These are phyloP conservation scores for Teratosphaeria nubilosa DNA, from an alignment of 2,329 filamentous ascomycete genomes.

Conservation along the genomic window DNA sequence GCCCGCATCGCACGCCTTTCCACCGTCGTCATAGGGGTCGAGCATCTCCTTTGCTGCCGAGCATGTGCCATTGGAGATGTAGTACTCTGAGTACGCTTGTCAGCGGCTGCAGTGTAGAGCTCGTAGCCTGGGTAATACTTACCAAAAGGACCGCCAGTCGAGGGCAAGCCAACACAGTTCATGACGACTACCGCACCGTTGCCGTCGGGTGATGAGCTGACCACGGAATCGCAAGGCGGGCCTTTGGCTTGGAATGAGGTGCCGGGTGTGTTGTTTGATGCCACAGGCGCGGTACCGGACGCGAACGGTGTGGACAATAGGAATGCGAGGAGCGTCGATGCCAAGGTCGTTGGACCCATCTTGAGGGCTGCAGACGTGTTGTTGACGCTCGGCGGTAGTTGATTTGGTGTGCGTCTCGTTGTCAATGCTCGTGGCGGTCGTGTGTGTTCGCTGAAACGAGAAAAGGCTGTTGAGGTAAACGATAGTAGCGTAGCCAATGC, in stretches of 20 bases:
- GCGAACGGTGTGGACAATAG: not conserved
- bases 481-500: not conserved
- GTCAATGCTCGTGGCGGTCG: not conserved
- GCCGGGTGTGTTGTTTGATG: not conserved
- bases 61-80: conserved; percentile 37
- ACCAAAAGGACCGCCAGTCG: conserved; percentile 32
- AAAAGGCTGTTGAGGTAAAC: not conserved
- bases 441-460: not conserved
- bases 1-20: conserved; percentile 25
- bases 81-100: conserved; percentile 28
- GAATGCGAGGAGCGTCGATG: not conserved
- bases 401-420: not conserved
- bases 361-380: not conserved
- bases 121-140: conserved; percentile 7
- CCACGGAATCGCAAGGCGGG: conserved; percentile 28
- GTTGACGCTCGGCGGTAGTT: too few species aligned
- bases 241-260: conserved; percentile 12
- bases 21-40: conserved; percentile 33
- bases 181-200: conserved; percentile 32
- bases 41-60: conserved; percentile 31
- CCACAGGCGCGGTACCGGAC: not conserved
- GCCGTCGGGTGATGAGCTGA: conserved; percentile 25
- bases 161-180: conserved; percentile 31
- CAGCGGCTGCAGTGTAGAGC: not conserved
- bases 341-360: not conserved